Evolutionary conservation across 176 grass and related monocot species (phyloP).

Genomic region (maize (Zea mays)): Zm-B73-REFERENCE-NAM-5.0 NC_050099.1:200638501-200639000

Average conservation of each 20-base stretch:
- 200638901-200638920: slow-evolving; percentile 83
- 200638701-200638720: slow-evolving; percentile 76
- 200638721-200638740: slow-evolving; percentile 70
- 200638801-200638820: slow-evolving; percentile 67
- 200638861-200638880: slow-evolving; percentile 14
- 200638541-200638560: slow-evolving; percentile 8
- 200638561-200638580: neutral
- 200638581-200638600: neutral
- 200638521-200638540: neutral
- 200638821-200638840: slow-evolving; percentile 13
- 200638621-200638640: slow-evolving; percentile 22
- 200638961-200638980: slow-evolving; percentile 53
- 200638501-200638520: neutral
- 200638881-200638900: slow-evolving; percentile 67
- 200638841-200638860: neutral
- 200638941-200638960: slow-evolving; percentile 99
- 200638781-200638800: slow-evolving; percentile 88
- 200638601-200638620: slow-evolving; percentile 12
- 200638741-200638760: slow-evolving; percentile 87
- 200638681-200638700: slow-evolving; percentile 59
- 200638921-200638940: slow-evolving; percentile 84
- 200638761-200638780: slow-evolving; percentile 93
- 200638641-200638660: slow-evolving; percentile 59
- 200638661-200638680: slow-evolving; percentile 55
- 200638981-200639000: slow-evolving; percentile 17